A percentile compares a stretch with the other conserved stretches of the same genome.
Conservation (phyloP, 768 basidiomycete genomes). For the Kwoniella europaea region DNA sequence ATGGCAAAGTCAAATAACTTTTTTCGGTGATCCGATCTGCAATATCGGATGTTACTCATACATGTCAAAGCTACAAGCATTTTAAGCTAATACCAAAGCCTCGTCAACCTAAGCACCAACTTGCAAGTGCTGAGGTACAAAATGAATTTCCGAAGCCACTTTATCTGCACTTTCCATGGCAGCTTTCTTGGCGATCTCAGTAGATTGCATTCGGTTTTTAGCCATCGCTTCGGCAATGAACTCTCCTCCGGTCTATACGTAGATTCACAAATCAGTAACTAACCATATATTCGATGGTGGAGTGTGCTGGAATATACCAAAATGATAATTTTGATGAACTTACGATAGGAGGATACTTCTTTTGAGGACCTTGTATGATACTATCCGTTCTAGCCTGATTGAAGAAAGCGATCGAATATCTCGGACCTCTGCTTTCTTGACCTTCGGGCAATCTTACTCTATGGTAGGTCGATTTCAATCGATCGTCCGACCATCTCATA, state of each 20-base stretch:
- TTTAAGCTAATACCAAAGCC: no score
- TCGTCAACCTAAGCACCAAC: slow-evolving; percentile 2
- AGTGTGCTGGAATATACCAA: background rate
- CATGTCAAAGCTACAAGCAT: no score
- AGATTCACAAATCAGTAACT: background rate
- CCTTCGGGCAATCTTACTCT: slow-evolving; percentile 45
- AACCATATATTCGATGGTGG: background rate
- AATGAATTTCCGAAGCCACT: slow-evolving; percentile 27
- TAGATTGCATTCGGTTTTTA: slow-evolving; percentile 36
- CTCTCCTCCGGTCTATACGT: slow-evolving; percentile 39
- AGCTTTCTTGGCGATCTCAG: slow-evolving; percentile 31
- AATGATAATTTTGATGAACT: background rate
- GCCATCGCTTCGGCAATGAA: slow-evolving; percentile 53
- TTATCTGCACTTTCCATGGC: slow-evolving; percentile 20
- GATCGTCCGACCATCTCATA: slow-evolving; percentile 50
- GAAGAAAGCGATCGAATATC: slow-evolving; percentile 54
- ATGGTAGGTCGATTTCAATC: slow-evolving; percentile 53
- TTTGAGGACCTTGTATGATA: slow-evolving; percentile 50
- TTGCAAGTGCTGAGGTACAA: slow-evolving; percentile 33
- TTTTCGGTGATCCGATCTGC: no score
- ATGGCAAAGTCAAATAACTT: no score
- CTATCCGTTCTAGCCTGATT: slow-evolving; percentile 45
- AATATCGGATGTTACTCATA: no score
- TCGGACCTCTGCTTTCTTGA: slow-evolving; percentile 26
- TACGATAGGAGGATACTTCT: slow-evolving; percentile 45